phyloP scores from a whole-genome alignment of 208 protist species.

The Leishmania gerbilli region DNA sequence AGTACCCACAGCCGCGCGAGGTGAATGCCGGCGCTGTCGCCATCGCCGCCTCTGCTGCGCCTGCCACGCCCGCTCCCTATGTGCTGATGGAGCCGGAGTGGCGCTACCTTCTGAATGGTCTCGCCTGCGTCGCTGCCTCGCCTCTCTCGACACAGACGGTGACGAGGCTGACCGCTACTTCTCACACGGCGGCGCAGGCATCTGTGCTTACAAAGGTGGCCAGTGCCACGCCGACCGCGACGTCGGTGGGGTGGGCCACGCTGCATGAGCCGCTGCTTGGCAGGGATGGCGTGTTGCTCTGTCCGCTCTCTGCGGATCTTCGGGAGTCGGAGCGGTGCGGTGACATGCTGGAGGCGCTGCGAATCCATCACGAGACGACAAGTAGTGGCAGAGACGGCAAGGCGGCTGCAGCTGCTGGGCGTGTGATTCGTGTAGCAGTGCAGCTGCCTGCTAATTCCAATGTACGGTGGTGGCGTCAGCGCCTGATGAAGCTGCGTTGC shows the following conservation, averaged over 20 bases:
- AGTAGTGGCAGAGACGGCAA: neutral
- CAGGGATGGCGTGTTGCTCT: conserved; percentile 52
- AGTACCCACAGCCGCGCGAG: conserved; percentile 3
- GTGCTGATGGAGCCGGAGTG: conserved; percentile 23
- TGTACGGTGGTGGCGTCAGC: conserved; percentile 23
- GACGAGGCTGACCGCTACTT: neutral
- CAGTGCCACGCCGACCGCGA: neutral
- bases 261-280: conserved; percentile 58
- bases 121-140: conserved; percentile 16
- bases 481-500: conserved; percentile 6
- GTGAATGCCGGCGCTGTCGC: conserved; percentile 9
- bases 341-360: neutral
- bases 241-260: conserved; percentile 47
- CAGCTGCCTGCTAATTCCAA: conserved; percentile 20
- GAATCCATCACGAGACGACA: too few relatives aligned
- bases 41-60: neutral
- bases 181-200: neutral
- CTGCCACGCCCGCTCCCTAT: neutral
- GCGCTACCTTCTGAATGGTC: conserved; percentile 19
- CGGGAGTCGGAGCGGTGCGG: conserved; percentile 13
- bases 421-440: conserved; percentile 22
- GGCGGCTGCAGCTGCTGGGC: neutral
- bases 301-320: conserved; percentile 42
- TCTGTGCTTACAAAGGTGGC: neutral
- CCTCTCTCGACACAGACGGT: neutral